Percentiles rank a stretch among this genome's conserved stretches.
Conservation (phyloP, 2,329 filamentous ascomycete species). For the Calonectria honghensis region DNA sequence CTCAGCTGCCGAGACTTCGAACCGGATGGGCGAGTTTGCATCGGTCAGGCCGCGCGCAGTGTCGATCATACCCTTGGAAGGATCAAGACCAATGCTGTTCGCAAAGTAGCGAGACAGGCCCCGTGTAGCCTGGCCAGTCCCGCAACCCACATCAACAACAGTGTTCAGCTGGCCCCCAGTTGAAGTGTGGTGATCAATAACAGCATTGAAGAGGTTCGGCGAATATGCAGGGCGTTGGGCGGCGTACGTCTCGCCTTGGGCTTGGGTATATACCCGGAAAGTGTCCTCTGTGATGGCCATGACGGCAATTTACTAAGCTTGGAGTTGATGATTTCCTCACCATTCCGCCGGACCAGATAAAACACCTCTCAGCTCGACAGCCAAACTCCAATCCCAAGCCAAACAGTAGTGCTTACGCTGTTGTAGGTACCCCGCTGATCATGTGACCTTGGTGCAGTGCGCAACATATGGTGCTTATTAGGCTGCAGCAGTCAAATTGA, state of each 20-base stretch:
- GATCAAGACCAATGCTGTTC: conserved; percentile 70
- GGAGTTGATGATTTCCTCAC: not conserved
- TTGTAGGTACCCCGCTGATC: not conserved
- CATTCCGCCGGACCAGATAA: no score
- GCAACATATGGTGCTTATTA: not conserved
- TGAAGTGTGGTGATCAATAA: conserved; percentile 67
- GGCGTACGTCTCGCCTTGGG: conserved; percentile 67
- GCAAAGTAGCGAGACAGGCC: conserved; percentile 67
- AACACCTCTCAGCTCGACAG: not conserved
- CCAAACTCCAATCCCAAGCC: not conserved
- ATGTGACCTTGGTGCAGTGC: not conserved
- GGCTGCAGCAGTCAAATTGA: not conserved
- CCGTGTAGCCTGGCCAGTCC: conserved; percentile 70
- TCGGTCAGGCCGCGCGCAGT: conserved; percentile 63
- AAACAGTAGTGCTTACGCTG: not conserved
- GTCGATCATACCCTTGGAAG: conserved; percentile 71
- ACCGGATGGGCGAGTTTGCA: conserved; percentile 59
- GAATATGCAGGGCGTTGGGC: conserved; percentile 65
- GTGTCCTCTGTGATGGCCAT: conserved; percentile 53
- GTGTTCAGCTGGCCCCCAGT: conserved; percentile 65
- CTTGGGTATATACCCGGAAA: conserved; percentile 65
- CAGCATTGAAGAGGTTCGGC: conserved; percentile 65
- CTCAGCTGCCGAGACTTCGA: conserved; percentile 63
- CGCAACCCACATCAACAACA: conserved; percentile 74
- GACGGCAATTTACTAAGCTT: not conserved